A percentile compares a stretch with the other conserved stretches of the same genome.
phyloP scores from a whole-genome alignment of 441 rosid genomes.

The Syzygium syzygioides region DNA sequence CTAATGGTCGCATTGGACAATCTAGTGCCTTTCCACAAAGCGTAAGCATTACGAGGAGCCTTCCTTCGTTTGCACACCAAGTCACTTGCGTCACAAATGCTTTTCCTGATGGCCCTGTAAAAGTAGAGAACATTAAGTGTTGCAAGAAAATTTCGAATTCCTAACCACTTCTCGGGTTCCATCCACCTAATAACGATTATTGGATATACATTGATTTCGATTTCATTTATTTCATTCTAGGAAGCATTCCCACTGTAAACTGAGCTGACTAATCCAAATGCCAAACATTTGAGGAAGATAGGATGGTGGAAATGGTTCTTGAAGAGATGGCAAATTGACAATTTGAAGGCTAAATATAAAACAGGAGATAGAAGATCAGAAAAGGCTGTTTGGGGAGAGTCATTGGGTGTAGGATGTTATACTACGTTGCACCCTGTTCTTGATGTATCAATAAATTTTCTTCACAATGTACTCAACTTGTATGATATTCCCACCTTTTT shows the following conservation, averaged over 20 bases:
- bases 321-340: not conserved
- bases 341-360: not conserved
- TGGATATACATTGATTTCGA: not conserved
- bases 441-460: not conserved
- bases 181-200: not conserved
- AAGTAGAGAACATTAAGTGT: slow-evolving; percentile 7
- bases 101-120: slow-evolving; percentile 50
- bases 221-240: not conserved
- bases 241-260: not conserved
- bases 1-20: slow-evolving; percentile 25
- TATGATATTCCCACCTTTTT: not conserved
- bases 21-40: slow-evolving; percentile 37
- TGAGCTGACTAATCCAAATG: not conserved
- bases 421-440: not conserved
- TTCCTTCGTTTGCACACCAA: slow-evolving; percentile 56
- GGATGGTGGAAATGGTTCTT: not conserved
- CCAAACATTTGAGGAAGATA: not conserved
- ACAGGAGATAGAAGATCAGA: not conserved
- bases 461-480: not conserved
- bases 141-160: not conserved
- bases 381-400: not conserved
- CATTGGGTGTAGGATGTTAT: not conserved
- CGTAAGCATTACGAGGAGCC: slow-evolving; percentile 28
- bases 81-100: slow-evolving; percentile 50
- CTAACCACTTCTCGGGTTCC: not conserved